Conservation (phyloP, 208 protist genomes). For the Tritrichomonas foetus region DNA sequence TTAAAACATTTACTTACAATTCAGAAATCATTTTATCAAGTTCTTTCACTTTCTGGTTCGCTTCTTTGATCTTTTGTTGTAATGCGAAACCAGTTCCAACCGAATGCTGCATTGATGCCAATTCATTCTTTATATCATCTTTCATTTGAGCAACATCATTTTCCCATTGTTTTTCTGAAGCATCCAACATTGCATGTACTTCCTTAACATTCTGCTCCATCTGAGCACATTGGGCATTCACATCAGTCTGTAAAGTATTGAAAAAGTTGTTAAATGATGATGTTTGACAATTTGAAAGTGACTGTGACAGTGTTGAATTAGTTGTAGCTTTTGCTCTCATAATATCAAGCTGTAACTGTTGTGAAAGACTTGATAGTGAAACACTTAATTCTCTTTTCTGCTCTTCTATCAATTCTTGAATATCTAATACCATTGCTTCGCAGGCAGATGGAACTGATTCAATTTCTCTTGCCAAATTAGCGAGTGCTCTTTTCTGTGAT, state of each 20-base stretch:
- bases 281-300: not conserved
- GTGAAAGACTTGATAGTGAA: not conserved
- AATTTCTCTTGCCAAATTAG: not conserved
- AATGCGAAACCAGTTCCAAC: not conserved
- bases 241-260: not conserved
- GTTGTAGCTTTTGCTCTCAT: not conserved
- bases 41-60: not conserved
- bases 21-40: not conserved
- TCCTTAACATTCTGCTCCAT: not conserved
- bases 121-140: not conserved
- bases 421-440: not conserved
- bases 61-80: not conserved
- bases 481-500: not conserved
- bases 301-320: not conserved
- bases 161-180: not conserved
- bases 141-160: not conserved
- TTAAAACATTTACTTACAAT: no score
- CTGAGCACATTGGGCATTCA: not conserved
- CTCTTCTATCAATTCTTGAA: not conserved
- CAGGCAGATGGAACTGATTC: not conserved
- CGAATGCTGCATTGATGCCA: not conserved
- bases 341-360: not conserved
- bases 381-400: not conserved
- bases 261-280: not conserved
- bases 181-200: not conserved